Evolutionary conservation across 768 basidiomycete genomes (phyloP), one percentile per base, ranked within the genome.

Genomic region (Amanita exitialis): DNA sequence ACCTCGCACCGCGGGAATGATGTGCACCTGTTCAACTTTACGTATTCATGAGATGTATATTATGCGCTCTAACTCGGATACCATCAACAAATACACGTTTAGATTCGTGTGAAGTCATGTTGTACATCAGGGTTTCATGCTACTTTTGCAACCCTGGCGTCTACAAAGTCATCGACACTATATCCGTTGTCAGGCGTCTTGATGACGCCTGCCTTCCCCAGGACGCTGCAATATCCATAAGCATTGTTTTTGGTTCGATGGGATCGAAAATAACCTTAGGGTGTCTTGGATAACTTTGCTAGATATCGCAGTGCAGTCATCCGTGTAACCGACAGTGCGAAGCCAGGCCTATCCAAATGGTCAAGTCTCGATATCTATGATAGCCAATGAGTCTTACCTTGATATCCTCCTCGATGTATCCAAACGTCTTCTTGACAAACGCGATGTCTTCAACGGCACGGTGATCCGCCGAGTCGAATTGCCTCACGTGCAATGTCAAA

Each of bases 391-490:
- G 3, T n/a, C 32, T 39, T 9, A 84, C 90, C 69, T 80, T 71
- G 56, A 97, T 82, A 63, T 98, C 95, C 52, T 81, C 77, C 50
- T 83, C 78, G 2, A 79, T 74, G 60, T 97, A 95, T 0, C 86
- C 86, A 57, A 95, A 96, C 46, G 77, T 80, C 9, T 72, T 67
- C 61, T 77, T 76, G 59, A 97, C 86, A 61, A 88, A 96, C 27
- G 80, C 77, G 25, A 90, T 74, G 61, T 87, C 79, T 34, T 70
- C 70, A 2, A 72, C 73, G 1, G 70, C 72, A 13, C 86, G 77
- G 10, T 72, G 73, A 41, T 80, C 79, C 3, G 66, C 55, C 0
- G 79, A 77, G 53, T 83, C 69, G 66, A 96, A 97, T 7, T 62
- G 64, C 23, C 70, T 73, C 16, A 94, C 86, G 59, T 83, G 80